Percentiles rank a stretch among this genome's conserved stretches.
Conservation (phyloP, 2,329 filamentous ascomycete genomes). For the Aspergillus floridensis region DNA sequence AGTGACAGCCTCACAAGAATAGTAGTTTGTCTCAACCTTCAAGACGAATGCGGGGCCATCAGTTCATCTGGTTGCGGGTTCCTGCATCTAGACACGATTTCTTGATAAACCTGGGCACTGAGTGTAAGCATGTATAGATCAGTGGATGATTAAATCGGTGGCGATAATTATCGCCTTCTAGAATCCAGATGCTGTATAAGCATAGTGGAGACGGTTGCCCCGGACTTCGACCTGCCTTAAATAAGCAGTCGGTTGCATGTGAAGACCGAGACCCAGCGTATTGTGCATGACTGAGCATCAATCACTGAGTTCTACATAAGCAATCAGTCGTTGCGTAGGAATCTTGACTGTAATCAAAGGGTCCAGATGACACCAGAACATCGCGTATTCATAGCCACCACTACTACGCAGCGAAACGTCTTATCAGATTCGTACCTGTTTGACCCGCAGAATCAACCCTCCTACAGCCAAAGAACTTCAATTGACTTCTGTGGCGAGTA, state of each 20-base stretch:
- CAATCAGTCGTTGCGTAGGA: too few relatives aligned
- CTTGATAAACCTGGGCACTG: neutral
- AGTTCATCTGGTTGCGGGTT: neutral
- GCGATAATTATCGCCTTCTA: neutral
- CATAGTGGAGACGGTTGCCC: constrained; percentile 5
- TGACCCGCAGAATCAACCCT: neutral
- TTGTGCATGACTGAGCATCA: too few relatives aligned
- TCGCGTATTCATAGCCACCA: too few relatives aligned
- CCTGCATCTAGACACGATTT: neutral
- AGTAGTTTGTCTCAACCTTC: neutral
- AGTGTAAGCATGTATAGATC: neutral
- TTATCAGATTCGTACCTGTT: neutral
- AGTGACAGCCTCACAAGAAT: neutral
- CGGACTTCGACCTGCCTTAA: constrained; percentile 1
- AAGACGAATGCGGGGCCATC: neutral
- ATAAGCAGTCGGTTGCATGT: constrained; percentile 1
- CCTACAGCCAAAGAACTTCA: neutral
- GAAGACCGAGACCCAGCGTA: neutral
- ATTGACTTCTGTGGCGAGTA: neutral
- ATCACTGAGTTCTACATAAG: too few relatives aligned
- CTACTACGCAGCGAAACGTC: neutral
- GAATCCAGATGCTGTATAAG: constrained; percentile 7
- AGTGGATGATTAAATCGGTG: neutral
- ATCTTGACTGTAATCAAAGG: neutral
- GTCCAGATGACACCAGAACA: too few relatives aligned